phyloP scores from a whole-genome alignment of 169 alveolate genomes.

The Plasmodium gonderi region DNA sequence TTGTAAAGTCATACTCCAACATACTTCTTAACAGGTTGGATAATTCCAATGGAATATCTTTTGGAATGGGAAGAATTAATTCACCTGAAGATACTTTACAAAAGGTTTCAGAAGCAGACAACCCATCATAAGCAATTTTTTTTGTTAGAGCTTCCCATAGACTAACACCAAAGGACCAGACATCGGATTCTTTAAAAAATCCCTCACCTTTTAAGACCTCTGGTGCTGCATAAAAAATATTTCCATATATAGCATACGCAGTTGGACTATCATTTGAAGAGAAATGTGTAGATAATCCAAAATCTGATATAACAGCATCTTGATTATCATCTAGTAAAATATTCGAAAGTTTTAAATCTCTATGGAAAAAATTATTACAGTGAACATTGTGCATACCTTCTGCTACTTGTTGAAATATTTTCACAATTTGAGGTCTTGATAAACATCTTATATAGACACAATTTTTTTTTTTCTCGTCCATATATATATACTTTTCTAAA shows the following conservation, averaged over 20 bases:
- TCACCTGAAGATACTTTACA: constrained; percentile 65
- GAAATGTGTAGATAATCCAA: constrained; percentile 78
- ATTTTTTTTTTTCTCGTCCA: constrained; percentile 52
- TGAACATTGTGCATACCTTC: constrained; percentile 78
- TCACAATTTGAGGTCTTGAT: constrained; percentile 75
- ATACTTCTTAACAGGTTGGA: constrained; percentile 44
- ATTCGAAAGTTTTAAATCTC: constrained; percentile 59
- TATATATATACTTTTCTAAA: constrained; percentile 76
- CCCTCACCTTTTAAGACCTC: constrained; percentile 82
- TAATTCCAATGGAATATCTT: constrained; percentile 42
- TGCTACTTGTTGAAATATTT: constrained; percentile 79
- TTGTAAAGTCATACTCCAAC: constrained; percentile 63
- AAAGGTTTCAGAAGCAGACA: constrained; percentile 73
- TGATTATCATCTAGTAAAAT: constrained; percentile 47
- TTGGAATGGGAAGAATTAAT: constrained; percentile 62
- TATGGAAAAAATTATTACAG: constrained; percentile 72
- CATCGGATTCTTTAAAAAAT: constrained; percentile 81
- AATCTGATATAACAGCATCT: constrained; percentile 79
- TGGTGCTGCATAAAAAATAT: constrained; percentile 82
- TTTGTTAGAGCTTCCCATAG: constrained; percentile 76
- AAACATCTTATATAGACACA: constrained; percentile 18
- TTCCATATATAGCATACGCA: constrained; percentile 80
- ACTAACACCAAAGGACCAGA: constrained; percentile 82
- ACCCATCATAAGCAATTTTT: constrained; percentile 78
- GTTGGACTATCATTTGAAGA: constrained; percentile 75